Conservation (phyloP, 2,329 filamentous ascomycete species). For the Colletotrichum acutatum region DNA sequence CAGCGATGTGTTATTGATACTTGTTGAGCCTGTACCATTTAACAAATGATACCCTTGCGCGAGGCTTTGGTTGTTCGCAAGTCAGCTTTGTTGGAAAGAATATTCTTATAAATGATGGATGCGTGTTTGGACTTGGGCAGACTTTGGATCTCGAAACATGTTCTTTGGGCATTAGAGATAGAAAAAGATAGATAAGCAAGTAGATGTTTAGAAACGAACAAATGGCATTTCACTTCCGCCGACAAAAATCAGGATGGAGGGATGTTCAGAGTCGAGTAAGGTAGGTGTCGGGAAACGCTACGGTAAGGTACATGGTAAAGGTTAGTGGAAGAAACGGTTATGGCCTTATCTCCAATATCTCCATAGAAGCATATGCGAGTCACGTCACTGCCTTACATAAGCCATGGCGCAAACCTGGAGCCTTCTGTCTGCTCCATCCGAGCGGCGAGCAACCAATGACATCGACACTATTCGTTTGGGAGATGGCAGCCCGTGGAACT, state of each 20-base stretch:
- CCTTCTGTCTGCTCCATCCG: constrained; percentile 13
- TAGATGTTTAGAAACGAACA: not conserved
- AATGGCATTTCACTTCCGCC: not conserved
- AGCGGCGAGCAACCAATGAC: constrained; percentile 21
- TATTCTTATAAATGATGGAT: too few species aligned
- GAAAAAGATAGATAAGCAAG: not conserved
- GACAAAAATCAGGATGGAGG: not conserved
- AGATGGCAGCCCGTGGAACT: constrained; percentile 24
- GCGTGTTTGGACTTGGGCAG: too few species aligned
- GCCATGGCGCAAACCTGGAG: not conserved
- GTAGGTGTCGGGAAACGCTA: not conserved
- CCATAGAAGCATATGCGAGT: not conserved
- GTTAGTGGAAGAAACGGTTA: not conserved
- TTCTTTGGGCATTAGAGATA: not conserved
- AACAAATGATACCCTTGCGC: not conserved
- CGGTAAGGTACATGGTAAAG: too few species aligned
- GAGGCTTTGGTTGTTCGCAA: not conserved
- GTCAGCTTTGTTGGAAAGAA: not conserved
- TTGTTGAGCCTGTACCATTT: not conserved
- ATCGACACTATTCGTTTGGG: constrained; percentile 21
- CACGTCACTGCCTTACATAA: constrained; percentile 17
- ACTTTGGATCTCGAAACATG: not conserved
- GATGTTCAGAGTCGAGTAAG: not conserved
- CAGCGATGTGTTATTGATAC: not conserved
- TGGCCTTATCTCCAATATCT: not conserved